Base-by-base conservation (phyloP, 1,284 basidiomycete species). In the Gomphus bonarii region DNA sequence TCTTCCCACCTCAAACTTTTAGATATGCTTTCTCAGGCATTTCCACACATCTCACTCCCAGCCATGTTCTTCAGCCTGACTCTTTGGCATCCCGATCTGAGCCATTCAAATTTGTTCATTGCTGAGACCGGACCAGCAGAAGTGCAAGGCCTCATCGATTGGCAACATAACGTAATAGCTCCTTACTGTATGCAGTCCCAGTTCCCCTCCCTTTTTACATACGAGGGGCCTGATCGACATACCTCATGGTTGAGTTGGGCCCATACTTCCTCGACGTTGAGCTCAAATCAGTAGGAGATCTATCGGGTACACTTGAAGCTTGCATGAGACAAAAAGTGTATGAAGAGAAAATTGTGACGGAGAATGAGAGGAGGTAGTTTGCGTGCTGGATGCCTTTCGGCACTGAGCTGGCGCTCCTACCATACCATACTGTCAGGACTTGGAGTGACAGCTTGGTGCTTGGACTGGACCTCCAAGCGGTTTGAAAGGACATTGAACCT, bases 71-170 rank as follows among this genome's bases (percentile, higher is more conserved):
- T 38, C 44, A 22, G 22, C 22, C 58, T 54, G 16, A 50, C 48
- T 2, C 43, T 59, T 7, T 59, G 58, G 58, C 58, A 59, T 33
- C 44, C 58, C n/a, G 58, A 59, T 28, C 28, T 59, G 9, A 48
- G 48, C 44, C 44, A 18, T 28, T 54, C 49, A 22, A 59, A 59
- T 40, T 28, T 59, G 35, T 42, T 50, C 22, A 28, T 59, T 14
- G 33, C 58, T 22, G 44, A 31, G n/a, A 38, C 44, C 9, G 54
- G 53, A 20, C 46, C 36, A 18, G 18, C 52, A 30, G 30, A 49
- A 16, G 35, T 59, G 14, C 36, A 33, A 31, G 50, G 50, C 16
- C 31, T 52, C 31, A 36, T 52, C 22, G 50, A 52, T 33, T 52
- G 50, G 50, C 50, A 52, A 18, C 22, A 31, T 25, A 31, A 9